Evolutionary conservation across 257 asterid species (phyloP).

Genomic region (Phtheirospermum japonicum): DNA sequence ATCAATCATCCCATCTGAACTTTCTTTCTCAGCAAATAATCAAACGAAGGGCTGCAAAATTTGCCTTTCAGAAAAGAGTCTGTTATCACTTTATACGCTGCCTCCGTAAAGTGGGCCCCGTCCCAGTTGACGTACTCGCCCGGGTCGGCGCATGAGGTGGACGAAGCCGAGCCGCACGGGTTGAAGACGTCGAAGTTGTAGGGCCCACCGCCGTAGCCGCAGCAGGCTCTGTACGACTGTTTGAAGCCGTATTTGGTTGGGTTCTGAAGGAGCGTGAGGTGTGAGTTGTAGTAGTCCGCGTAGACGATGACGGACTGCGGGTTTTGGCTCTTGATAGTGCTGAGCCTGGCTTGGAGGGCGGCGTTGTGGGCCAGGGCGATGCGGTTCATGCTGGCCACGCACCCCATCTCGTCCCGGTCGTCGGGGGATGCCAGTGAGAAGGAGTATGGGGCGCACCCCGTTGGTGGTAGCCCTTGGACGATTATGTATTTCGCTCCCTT

Average conservation of each 20-base stretch:
- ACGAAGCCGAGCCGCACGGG: slow-evolving; percentile 46
- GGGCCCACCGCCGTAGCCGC: slow-evolving; percentile 55
- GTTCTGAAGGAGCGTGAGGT: slow-evolving; percentile 31
- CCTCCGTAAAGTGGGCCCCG: slow-evolving; percentile 81
- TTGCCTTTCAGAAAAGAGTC: slow-evolving; percentile 44
- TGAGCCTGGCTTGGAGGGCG: slow-evolving; percentile 38
- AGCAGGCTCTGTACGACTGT: slow-evolving; percentile 55
- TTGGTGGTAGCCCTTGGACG: slow-evolving; percentile 71
- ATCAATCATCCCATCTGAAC: too few relatives aligned
- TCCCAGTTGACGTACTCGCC: slow-evolving; percentile 69
- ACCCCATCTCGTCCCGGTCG: slow-evolving; percentile 56
- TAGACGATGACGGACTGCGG: slow-evolving; percentile 56
- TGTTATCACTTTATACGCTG: slow-evolving; percentile 48
- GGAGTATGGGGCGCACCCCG: slow-evolving; percentile 63
- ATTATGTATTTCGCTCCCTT: slow-evolving; percentile 69
- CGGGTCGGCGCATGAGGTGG: slow-evolving; percentile 50
- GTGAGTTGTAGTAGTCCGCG: slow-evolving; percentile 61
- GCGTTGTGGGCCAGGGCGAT: slow-evolving; percentile 44
- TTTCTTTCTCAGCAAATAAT: slow-evolving; percentile 42
- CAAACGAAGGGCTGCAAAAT: slow-evolving; percentile 50
- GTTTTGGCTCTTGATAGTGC: slow-evolving; percentile 28
- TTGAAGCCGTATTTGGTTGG: slow-evolving; percentile 46
- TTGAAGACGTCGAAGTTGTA: slow-evolving; percentile 48
- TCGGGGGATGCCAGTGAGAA: slow-evolving; percentile 41
- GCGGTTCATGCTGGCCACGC: slow-evolving; percentile 44